Evolutionary conservation across 2,329 filamentous ascomycete genomes (phyloP), one percentile per base, ranked within the genome.

Genomic region (Colletotrichum sp.): DNA sequence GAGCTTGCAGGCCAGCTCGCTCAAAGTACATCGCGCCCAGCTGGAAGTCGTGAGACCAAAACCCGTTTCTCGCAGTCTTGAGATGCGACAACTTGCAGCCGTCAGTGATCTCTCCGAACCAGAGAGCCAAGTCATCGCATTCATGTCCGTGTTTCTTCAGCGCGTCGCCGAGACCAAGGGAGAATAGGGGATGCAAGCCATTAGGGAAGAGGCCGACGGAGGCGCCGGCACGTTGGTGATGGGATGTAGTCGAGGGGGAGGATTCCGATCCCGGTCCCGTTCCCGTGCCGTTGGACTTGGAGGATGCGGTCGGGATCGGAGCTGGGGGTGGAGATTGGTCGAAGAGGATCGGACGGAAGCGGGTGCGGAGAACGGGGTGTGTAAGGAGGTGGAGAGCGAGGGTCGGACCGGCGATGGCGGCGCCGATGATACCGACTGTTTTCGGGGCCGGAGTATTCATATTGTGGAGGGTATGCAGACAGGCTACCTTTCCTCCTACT

Each of bases 131-230:
- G 32, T 75, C 75, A 10, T 63, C 34, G 36, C 69, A 66, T 26
- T 68, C 73, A 24, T 66, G 32, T 21, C 59, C 36, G 30, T 60
- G 24, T 18, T 72, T 66, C 30, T 43, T 75, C 34, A 81, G 66
- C 8, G 57, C 66, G 7, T 74, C 59, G 10, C 76, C 76, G 9
- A 80, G 79, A 4, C 78, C 78, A 6, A 81, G 76, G 13, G 69
- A 63, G 48, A 66, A 64, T 14, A 80, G 66, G 6, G 78, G 77
- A 36, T 79, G 78, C 16, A 81, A 60, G 10, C 79, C 79, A 43
- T 80, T 81, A 10, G 79, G 69, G 14, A 81, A 79, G 55, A 80
- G 75, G 18, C 77, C 76, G 7, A 80, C 79, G 5, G 79, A 79
- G 55, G 78, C 79, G 32, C 79, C 79, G 21, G 77, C 76, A 30